These are phyloP conservation scores for Exophiala spinifera DNA, from an alignment of 2,329 filamentous ascomycete species.

Conservation along the genomic window DNA sequence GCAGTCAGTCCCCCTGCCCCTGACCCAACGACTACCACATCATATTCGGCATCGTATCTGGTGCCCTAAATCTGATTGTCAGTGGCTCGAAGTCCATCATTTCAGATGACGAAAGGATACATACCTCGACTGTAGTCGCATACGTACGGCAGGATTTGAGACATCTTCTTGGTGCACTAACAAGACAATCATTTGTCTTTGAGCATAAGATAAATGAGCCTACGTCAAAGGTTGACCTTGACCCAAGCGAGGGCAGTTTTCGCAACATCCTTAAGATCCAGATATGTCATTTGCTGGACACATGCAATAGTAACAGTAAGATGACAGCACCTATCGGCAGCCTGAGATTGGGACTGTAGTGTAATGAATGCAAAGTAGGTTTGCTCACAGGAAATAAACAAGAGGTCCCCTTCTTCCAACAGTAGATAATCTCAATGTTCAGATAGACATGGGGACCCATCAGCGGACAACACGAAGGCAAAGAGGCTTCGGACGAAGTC, in stretches of 20 bases:
- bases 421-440: too few species aligned
- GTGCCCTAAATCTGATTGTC: background rate
- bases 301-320: background rate
- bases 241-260: background rate
- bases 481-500: too few species aligned
- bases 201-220: background rate
- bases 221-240: background rate
- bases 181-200: background rate
- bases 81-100: background rate
- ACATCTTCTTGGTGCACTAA: background rate
- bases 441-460: background rate
- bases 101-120: background rate
- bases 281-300: background rate
- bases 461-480: too few species aligned
- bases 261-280: background rate
- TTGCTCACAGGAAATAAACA: background rate
- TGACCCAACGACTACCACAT: constrained; percentile 36
- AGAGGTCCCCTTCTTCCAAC: background rate
- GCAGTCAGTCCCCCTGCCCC: constrained; percentile 36
- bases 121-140: constrained; percentile 1
- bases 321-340: background rate
- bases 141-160: background rate
- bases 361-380: background rate
- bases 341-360: background rate
- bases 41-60: constrained; percentile 7